Conservation (phyloP, 352 stramenopile genomes). For the Nothophytophthora sp. region DNA sequence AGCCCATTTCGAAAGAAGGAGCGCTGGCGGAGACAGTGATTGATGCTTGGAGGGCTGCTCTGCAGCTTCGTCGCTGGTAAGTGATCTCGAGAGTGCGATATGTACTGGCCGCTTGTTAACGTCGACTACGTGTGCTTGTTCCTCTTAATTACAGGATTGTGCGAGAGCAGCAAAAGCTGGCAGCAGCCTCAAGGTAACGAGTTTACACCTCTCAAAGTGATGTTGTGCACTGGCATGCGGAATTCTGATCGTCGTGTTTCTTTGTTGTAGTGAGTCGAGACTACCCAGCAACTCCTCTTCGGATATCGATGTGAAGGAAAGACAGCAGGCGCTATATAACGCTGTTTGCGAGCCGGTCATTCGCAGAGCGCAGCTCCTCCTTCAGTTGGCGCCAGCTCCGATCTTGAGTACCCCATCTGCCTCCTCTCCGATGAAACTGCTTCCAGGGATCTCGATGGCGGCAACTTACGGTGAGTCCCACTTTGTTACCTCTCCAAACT, state of each 20-base stretch:
- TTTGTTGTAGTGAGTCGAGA: conserved; percentile 30
- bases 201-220: not conserved
- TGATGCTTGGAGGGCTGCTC: conserved; percentile 70
- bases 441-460: conserved; percentile 68
- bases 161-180: conserved; percentile 85
- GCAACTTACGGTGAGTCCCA: conserved; percentile 47
- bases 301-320: conserved; percentile 61
- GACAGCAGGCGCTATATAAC: conserved; percentile 75
- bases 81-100: not conserved
- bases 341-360: conserved; percentile 83
- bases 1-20: conserved; percentile 61
- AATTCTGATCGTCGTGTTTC: too few species aligned
- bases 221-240: conserved; percentile 1
- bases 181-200: conserved; percentile 53
- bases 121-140: not conserved
- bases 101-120: not conserved
- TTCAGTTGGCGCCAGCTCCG: conserved; percentile 54
- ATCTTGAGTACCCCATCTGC: conserved; percentile 24
- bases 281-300: conserved; percentile 26
- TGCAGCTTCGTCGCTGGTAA: conserved; percentile 85
- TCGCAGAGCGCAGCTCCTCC: conserved; percentile 60
- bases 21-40: conserved; percentile 65
- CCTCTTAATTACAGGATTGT: conserved; percentile 73
- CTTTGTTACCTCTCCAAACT: not conserved
- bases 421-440: conserved; percentile 59